Evolutionary conservation across 768 basidiomycete species (phyloP).

Genomic region (Panaeolus papilionaceus): DNA sequence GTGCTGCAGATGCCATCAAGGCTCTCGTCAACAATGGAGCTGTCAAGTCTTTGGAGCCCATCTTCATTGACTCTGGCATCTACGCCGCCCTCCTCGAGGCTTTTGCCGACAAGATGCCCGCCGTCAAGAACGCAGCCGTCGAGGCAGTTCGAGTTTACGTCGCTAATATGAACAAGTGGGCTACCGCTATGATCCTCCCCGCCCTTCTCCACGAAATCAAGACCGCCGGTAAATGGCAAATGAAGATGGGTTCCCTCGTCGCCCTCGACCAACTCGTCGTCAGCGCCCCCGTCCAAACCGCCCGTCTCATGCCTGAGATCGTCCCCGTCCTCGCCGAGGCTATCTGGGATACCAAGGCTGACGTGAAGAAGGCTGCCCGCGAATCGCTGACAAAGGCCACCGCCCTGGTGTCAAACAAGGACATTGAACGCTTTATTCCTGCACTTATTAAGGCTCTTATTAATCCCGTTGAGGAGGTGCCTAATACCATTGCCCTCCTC

Average conservation of each 20-base stretch:
- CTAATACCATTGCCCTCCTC: slow-evolving; percentile 92
- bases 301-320: slow-evolving; percentile 92
- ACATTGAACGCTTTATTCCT: slow-evolving; percentile 95
- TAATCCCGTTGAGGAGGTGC: slow-evolving; percentile 99
- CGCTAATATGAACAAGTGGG: slow-evolving; percentile 89
- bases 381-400: slow-evolving; percentile 94
- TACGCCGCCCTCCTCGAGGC: slow-evolving; percentile 88
- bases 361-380: slow-evolving; percentile 98
- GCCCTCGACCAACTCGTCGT: slow-evolving; percentile 87
- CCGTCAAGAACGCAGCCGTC: slow-evolving; percentile 83
- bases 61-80: slow-evolving; percentile 86
- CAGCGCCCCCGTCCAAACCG: slow-evolving; percentile 82
- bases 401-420: slow-evolving; percentile 97
- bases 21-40: slow-evolving; percentile 74
- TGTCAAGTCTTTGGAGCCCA: slow-evolving; percentile 84
- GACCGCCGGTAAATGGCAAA: slow-evolving; percentile 96
- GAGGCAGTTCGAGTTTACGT: slow-evolving; percentile 82
- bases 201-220: slow-evolving; percentile 92
- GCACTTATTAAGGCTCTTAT: slow-evolving; percentile 97
- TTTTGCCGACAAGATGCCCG: slow-evolving; percentile 94
- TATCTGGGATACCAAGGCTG: slow-evolving; percentile 99
- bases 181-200: slow-evolving; percentile 80
- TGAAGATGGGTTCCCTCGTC: slow-evolving; percentile 88
- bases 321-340: slow-evolving; percentile 93
- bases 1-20: slow-evolving; percentile 76